phyloP scores from a whole-genome alignment of 179 eudicot species.

The Corrigiola litoralis region DNA sequence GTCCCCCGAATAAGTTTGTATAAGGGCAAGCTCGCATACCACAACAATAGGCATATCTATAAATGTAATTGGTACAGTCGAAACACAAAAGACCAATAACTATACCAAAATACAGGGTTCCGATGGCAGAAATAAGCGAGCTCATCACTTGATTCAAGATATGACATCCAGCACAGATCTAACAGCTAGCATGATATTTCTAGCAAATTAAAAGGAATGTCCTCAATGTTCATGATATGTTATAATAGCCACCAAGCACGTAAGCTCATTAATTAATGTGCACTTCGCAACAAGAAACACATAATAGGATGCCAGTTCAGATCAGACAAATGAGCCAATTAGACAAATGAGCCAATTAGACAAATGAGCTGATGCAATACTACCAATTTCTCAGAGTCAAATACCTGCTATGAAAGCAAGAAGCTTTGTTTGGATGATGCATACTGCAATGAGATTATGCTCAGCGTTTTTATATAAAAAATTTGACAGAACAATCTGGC shows the following conservation, averaged over 20 bases:
- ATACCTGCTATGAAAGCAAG: neutral
- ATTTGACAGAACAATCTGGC: slow-evolving; percentile 12
- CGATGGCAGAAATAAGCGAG: no score
- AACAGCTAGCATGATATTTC: neutral
- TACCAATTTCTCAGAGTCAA: neutral
- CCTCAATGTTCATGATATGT: neutral
- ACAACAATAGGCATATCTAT: no score
- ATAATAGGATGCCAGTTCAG: neutral
- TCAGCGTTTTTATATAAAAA: neutral
- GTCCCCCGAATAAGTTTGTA: no score
- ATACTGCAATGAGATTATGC: neutral
- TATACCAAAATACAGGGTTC: no score
- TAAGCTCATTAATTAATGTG: no score
- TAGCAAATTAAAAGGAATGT: neutral
- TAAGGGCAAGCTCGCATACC: no score
- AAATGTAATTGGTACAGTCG: no score
- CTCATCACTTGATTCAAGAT: no score
- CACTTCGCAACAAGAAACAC: neutral
- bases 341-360: neutral
- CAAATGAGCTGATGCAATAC: neutral
- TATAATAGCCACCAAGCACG: no score
- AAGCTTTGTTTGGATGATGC: neutral
- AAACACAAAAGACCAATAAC: no score
- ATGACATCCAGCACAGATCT: neutral
- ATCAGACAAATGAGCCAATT: neutral